phyloP scores from a whole-genome alignment of 78 protist species.

The Acrasis kona region DNA sequence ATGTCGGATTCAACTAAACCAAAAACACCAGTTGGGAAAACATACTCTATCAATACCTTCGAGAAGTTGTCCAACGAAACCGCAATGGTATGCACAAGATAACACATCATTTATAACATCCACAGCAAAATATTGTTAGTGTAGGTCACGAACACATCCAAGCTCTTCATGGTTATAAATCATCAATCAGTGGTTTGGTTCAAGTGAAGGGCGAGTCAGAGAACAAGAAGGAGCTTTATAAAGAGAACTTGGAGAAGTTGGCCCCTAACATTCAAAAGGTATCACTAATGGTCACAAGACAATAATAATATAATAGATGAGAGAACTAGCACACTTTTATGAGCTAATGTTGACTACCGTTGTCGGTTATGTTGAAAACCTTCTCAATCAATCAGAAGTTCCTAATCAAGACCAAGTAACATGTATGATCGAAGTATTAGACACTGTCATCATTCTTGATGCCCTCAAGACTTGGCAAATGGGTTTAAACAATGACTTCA shows the following conservation, averaged over 20 bases:
- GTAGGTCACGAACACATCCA: not conserved
- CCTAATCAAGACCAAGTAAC: not conserved
- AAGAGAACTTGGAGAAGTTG: not conserved
- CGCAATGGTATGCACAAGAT: too few relatives aligned
- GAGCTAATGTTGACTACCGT: too few relatives aligned
- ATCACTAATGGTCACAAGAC: not conserved
- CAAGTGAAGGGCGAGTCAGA: not conserved
- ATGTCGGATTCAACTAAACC: too few relatives aligned
- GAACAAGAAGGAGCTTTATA: not conserved
- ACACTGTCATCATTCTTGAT: not conserved
- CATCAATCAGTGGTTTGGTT: not conserved
- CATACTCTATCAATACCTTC: too few relatives aligned
- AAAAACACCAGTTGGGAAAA: too few relatives aligned
- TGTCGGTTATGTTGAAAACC: too few relatives aligned
- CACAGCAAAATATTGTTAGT: not conserved
- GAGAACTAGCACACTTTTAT: not conserved
- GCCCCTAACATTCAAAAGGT: not conserved
- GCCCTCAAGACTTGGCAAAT: not conserved
- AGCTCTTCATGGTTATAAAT: not conserved
- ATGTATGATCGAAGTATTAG: not conserved
- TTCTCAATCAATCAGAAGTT: too few relatives aligned
- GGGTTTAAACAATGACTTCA: not conserved
- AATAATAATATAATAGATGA: constrained; percentile 1
- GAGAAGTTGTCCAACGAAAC: too few relatives aligned
- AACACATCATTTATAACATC: too few relatives aligned